These are phyloP conservation scores for Trametes sp. DNA, from an alignment of 1,284 basidiomycete genomes.

Conservation along the genomic window DNA sequence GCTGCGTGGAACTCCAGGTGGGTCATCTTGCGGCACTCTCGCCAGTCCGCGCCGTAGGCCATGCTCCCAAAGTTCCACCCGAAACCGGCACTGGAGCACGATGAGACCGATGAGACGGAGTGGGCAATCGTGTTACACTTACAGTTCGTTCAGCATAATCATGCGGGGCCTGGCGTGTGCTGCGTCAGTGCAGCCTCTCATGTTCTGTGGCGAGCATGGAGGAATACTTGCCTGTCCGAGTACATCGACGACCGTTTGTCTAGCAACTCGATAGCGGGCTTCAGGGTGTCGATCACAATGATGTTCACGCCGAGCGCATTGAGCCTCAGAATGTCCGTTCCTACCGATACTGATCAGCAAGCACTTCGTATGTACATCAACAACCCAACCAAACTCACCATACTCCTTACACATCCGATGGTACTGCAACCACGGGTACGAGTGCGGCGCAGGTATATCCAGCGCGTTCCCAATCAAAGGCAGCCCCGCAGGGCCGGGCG, in stretches of 20 bases:
- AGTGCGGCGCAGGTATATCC: constrained; percentile 28
- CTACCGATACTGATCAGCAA: constrained; percentile 3
- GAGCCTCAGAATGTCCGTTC: constrained; percentile 32
- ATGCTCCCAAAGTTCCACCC: constrained; percentile 45
- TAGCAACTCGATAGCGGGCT: constrained; percentile 38
- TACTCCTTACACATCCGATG: constrained; percentile 22
- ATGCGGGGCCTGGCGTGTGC: constrained; percentile 46
- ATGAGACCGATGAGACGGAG: not conserved
- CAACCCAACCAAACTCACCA: constrained; percentile 26
- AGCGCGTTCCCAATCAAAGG: constrained; percentile 36
- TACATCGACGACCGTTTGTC: constrained; percentile 33
- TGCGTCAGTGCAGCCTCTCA: not conserved
- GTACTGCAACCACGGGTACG: constrained; percentile 30
- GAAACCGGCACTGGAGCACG: constrained; percentile 46
- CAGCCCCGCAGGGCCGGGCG: constrained; percentile 34
- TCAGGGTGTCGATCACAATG: constrained; percentile 48
- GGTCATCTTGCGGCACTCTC: constrained; percentile 46
- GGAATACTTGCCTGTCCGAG: constrained; percentile 35
- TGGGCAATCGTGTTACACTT: constrained; percentile 14
- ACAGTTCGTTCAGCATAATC: constrained; percentile 46
- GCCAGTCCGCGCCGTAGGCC: constrained; percentile 51
- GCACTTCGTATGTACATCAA: too few species aligned
- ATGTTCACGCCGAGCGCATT: constrained; percentile 38
- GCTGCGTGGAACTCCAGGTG: constrained; percentile 35
- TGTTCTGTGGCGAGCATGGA: too few species aligned